Base-by-base conservation (phyloP, 164 flowering plant species). In the Stephania yunnanensis region DNA sequence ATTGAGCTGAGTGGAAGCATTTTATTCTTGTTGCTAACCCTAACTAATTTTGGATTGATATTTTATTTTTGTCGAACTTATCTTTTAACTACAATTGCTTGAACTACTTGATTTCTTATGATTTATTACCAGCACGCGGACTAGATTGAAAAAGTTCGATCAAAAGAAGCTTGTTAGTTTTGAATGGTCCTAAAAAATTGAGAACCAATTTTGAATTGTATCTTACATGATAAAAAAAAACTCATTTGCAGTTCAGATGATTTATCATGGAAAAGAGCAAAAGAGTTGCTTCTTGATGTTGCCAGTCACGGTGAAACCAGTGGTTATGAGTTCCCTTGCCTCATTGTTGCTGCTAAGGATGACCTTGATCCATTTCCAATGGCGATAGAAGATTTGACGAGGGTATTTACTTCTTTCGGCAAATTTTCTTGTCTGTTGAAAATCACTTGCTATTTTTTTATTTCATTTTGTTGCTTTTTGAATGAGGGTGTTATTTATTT, bases 311-410 rank as follows among this genome's bases (percentile, higher is more conserved):
- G 93, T 30, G 99, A 96, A 79, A 84, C 84, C 73, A 92, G 86
- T 74, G 95, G 97, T 46, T 90, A 65, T 81, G 93, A 86, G 85
- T 89, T 92, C 68, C 99, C 99, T 82, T 94, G 94, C 84, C 93
- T 96, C 70, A 86, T 94, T 73, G 90, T 94, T 77, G 89, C 96
- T 13, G 91, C 97, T 9, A 96, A 96, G 81, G 97, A 94, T 80
- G 99, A 96, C 80, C 87, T 90, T 63, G 91, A 89, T 69, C 85
- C 94, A 13, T 90, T 86, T 79, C 86, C 92, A 68, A 77, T 78
- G 78, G 90, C 92, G 52, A 81, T 90, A 76, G 92, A 90, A 63
- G 87, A 91, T 82, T 90, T 95, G 11, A 88, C 92, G 13, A 84
- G 87, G 87, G 94, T 90, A 86, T 64, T 53, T 64, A 25, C 55